These are phyloP conservation scores for Boletus edulis DNA, from an alignment of 768 basidiomycete genomes.

Conservation along the genomic window DNA sequence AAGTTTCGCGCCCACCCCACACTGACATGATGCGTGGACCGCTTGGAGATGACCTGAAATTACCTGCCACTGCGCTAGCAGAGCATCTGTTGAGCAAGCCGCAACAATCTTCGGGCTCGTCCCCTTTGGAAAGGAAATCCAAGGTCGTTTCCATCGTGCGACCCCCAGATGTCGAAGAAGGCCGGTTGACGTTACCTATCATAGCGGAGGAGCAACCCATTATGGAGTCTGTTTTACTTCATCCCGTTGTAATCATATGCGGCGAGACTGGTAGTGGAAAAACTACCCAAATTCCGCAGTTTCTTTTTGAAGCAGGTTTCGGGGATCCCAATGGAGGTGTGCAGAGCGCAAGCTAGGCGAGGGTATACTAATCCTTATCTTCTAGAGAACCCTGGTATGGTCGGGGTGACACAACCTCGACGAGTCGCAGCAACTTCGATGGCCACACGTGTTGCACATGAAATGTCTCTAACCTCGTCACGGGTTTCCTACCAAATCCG, in stretches of 20 bases:
- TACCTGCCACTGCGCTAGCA: conserved; percentile 68
- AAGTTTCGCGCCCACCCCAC: conserved; percentile 31
- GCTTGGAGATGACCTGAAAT: conserved; percentile 64
- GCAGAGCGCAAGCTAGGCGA: conserved; percentile 15
- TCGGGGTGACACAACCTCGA: conserved; percentile 95
- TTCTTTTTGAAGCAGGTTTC: conserved; percentile 96
- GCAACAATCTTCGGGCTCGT: background rate
- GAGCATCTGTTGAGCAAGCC: conserved; percentile 33
- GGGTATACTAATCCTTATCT: conserved; percentile 3
- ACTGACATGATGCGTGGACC: conserved; percentile 68
- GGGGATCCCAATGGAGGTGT: conserved; percentile 79
- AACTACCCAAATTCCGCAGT: conserved; percentile 97
- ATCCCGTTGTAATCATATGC: conserved; percentile 70
- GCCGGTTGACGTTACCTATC: conserved; percentile 81
- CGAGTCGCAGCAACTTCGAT: conserved; percentile 97
- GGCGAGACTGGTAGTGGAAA: conserved; percentile 99
- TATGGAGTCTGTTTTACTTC: conserved; percentile 85
- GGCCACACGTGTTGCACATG: conserved; percentile 89
- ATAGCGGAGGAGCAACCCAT: conserved; percentile 92
- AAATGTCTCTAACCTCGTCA: conserved; percentile 80
- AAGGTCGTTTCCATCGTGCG: conserved; percentile 59
- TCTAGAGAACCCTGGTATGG: conserved; percentile 94
- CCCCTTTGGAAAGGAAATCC: conserved; percentile 21
- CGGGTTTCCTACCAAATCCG: conserved; percentile 96
- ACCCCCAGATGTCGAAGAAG: conserved; percentile 68